Base-by-base conservation (phyloP, 805 yeast species). In the Dipodascus albidus region DNA sequence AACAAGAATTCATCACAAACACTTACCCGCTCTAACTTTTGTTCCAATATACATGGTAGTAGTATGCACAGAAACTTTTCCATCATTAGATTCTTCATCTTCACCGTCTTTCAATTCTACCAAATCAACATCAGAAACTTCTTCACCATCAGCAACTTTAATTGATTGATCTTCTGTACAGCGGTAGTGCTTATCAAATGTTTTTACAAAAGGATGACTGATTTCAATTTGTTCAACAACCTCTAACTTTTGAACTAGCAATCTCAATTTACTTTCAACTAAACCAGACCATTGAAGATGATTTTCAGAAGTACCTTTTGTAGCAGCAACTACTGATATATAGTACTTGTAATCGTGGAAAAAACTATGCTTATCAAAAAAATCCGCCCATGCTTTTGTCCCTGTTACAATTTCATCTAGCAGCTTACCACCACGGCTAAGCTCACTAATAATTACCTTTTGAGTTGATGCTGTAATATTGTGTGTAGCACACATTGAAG, bases 401-500 rank as follows among this genome's bases (percentile, higher is more conserved):
- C 88, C 88, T 14, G 72, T 57, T 54, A 72, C 73, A 52, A 93
- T 85, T 23, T 82, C 86, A 59, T 75, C 80, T 72, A 87, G 80
- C 11, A 89, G 73, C 47, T 77, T 80, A 3, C 77, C 74, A 0
- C 96, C 98, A 58, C 96, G 80, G 54, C 75, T 70, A 59, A 93
- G 76, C 67, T 93, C 99, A n/a, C 73, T 66, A 65, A 88, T 64
- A 35, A 93, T 87, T 21, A 93, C 79, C 60, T 78, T 80, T 67
- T 87, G 91, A 0, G 98, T 91, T 0, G 97, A 88, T 17, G 78
- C 80, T 1, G 95, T 83, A 48, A 93, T 90, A 66, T 93, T 93
- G 67, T 93, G 99, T 0, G 99, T 93, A 0, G 99, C 96, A 70
- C 99, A 93, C 99, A 93, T 93, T 1, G 97, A 90, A 0, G 96